Conservation (phyloP, 345 rosid genomes). For the Cardamine resedifolia region DNA sequence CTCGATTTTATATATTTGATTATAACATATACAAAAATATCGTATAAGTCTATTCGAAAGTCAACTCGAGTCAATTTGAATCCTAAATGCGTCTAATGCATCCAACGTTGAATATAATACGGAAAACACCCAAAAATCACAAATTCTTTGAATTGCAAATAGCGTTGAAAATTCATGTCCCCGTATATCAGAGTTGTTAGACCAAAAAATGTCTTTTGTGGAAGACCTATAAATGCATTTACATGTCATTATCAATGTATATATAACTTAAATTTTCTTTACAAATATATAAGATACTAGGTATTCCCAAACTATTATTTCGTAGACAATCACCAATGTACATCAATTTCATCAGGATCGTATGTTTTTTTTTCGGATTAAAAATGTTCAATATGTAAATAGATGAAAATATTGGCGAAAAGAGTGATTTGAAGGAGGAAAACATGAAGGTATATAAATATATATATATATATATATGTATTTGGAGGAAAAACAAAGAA, state of each 20-base stretch:
- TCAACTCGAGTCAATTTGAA: conserved; percentile 27
- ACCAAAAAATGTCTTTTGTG: conserved; percentile 21
- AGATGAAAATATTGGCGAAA: not conserved
- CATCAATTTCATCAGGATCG: not conserved
- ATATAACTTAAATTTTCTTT: not conserved
- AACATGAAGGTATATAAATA: not conserved
- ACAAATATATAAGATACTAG: not conserved
- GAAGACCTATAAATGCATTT: conserved; percentile 18
- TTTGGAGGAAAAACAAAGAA: not conserved
- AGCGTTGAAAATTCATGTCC: conserved; percentile 14
- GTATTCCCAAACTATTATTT: not conserved
- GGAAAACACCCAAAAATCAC: not conserved
- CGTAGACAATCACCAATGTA: not conserved
- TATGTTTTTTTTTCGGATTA: not conserved
- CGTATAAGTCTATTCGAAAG: conserved; percentile 10
- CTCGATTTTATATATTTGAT: not conserved
- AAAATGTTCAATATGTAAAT: not conserved
- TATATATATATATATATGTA: no score
- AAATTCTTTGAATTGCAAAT: conserved; percentile 3
- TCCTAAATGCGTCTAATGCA: conserved; percentile 13
- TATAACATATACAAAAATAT: not conserved
- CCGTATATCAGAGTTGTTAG: conserved; percentile 14
- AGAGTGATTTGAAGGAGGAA: not conserved
- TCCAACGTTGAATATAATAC: conserved; percentile 10
- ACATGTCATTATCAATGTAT: conserved; percentile 18